Evolutionary conservation across 192 early-diverging fungal species (phyloP), one percentile per base, ranked within the genome.

Genomic region (Coemansia sp.): DNA sequence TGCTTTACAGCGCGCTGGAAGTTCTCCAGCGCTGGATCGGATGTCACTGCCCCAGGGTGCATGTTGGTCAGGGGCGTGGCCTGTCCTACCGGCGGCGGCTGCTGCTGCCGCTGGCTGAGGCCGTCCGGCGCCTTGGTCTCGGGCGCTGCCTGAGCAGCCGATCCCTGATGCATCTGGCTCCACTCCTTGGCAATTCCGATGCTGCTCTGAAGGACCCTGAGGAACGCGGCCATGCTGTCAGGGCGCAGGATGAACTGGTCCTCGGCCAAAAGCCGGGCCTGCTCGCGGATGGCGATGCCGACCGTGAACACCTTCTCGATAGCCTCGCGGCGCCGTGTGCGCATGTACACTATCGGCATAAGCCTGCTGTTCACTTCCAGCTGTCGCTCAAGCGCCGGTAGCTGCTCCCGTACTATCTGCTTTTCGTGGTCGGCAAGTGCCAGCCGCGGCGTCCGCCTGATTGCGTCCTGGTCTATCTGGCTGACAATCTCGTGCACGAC

Each of bases 1-100:
- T 74, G 70, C 47, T 74, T 74, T 21, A 67, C 70, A 1, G 70
- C 70, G 38, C 57, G 56, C 29, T 66, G 60, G 30, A 74, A 74
- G 38, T 54, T 48, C 30, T 67, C 70, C 14, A 67, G 47, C 19
- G 64, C 49, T 2, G 70, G 70, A 12, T 67, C 70, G 10, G 51
- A 53, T 2, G 70, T 74, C 14, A 64, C 36, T 9, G 68, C 56
- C 23, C 50, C 50, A 5, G 68, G 68, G 34, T 72, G 68, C 56
- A 72, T 58, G 27, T 72, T 72, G 1, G 61, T 64, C 25, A 64
- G 33, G 14, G 57, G 68, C n/a, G 68, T 56, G 38, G 45, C 47
- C 41, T 47, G 55, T 5, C 31, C 29, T 0, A 20, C 36, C 12
- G 48, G 33, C 3, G 14, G 34, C 6, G 12, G 29, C 37, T 18